Evolutionary conservation across 352 stramenopile species (phyloP), one percentile per base, ranked within the genome.

Genomic region (Globisporangium radiosum): DNA sequence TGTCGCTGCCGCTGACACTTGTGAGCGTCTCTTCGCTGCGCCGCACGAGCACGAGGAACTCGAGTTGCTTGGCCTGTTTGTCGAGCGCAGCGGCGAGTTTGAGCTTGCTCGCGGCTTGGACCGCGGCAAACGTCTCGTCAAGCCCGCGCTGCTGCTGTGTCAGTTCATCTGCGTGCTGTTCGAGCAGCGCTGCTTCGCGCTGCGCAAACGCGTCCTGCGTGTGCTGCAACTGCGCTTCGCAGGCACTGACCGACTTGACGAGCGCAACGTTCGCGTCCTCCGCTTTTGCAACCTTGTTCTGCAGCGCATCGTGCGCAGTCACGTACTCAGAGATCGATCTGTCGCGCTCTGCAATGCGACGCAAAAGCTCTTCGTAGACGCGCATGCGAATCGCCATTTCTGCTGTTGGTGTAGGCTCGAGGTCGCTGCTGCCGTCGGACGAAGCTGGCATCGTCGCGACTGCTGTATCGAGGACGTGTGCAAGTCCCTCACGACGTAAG

Each of bases 21-120:
- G 14, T 8, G 19, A 59, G 45, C 11, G 11, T 44, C 13, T 56
- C 52, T n/a, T 53, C 54, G 25, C 54, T 57, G 15, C 52, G 60
- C 3, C 70, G 56, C 33, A 73, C 65, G 6, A 76, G 63, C 4
- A 39, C 57, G 9, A 63, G 66, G 36, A 87, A 71, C n/a, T 73
- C 67, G 8, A 87, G 51, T 40, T 82, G 78, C 49, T 81, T 68
- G 0, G 68, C 63, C 19, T 88, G 76, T 38, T 70, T 78, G 39
- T 73, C 66, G 17, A 85, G 49, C 15, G 77, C 72, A 4, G 51
- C 50, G 7, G 53, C 52, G 7, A 79, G 19, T 17, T 63, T 62
- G 10, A 36, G 19, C 57, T 59, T 69, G 43, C 47, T 66, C 19
- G 49, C 50, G 25, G 47, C 39, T n/a, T 38, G 17, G 4, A 48